Percentiles rank a stretch among this genome's conserved stretches.
These are phyloP conservation scores for Yarrowia divulgata DNA, from an alignment of 805 yeast species.

Conservation along the genomic window DNA sequence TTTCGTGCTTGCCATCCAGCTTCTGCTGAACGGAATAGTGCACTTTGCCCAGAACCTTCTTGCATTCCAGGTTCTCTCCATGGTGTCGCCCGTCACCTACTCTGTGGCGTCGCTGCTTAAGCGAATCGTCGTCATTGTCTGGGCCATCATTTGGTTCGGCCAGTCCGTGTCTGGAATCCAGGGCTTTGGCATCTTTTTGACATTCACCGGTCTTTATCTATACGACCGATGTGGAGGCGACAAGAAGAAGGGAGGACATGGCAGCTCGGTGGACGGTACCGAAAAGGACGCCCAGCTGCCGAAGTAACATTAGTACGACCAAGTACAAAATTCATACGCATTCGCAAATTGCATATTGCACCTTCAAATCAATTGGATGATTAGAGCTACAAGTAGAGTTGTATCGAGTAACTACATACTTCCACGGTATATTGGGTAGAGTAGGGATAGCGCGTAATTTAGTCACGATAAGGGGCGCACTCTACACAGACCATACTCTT, in stretches of 20 bases:
- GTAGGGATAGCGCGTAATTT: too few species aligned
- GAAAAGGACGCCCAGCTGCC: constrained; percentile 41
- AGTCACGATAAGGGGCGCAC: too few species aligned
- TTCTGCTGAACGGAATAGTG: constrained; percentile 71
- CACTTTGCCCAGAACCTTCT: constrained; percentile 82
- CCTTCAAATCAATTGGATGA: constrained; percentile 4
- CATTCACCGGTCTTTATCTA: constrained; percentile 53
- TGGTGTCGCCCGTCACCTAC: constrained; percentile 82
- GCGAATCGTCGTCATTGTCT: constrained; percentile 81
- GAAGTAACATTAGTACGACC: constrained; percentile 39
- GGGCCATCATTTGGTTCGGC: constrained; percentile 73
- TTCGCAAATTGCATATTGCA: constrained; percentile 4
- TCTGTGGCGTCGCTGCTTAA: constrained; percentile 88
- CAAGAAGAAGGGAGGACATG: constrained; percentile 42
- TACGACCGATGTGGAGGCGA: constrained; percentile 55
- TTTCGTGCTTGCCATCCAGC: constrained; percentile 46
- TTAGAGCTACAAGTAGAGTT: constrained; percentile 19
- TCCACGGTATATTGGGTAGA: too few species aligned
- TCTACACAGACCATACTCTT: neutral
- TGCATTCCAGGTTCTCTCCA: constrained; percentile 81
- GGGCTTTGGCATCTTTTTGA: constrained; percentile 54
- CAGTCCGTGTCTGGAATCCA: constrained; percentile 52
- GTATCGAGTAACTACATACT: too few species aligned
- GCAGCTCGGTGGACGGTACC: constrained; percentile 33
- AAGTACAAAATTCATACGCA: constrained; percentile 8